Evolutionary conservation across 257 asterid genomes (phyloP), one percentile per base, ranked within the genome.

Genomic region (Nicotiana noctiflora): DNA sequence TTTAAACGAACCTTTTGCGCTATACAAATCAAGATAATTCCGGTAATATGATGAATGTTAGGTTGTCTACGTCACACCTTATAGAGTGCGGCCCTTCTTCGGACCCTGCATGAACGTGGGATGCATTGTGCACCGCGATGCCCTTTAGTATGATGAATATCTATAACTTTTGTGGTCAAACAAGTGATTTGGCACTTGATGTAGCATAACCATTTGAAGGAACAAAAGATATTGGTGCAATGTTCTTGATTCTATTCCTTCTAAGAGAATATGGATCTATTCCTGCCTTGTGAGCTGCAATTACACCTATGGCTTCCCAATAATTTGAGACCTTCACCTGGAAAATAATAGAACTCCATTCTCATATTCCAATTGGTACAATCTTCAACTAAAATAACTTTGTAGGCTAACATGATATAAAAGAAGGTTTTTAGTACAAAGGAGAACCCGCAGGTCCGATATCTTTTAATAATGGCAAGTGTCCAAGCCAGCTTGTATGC

Each of bases 241-340:
- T 88, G 86, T 88, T 91, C 51, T 85, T 88, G 63, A 93, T 82
- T 80, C 92, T 65, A 84, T 94, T 84, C 81, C 82, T 89, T 85
- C 97, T 86, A 44, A 94, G 86, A 29, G 98, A 91, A 86, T 84
- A 59, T 6, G 97, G 98, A 83, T 93, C 90, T 17, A 94, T 88
- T 81, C 98, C 98, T 8, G 97, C 98, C 82, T 90, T 94, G 81
- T 94, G 98, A 80, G 98, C 97, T 31, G 96, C 98, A 8, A 94
- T 57, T 31, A 93, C 93, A 77, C 98, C 98, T 61, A 94, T 90
- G 4, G 98, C 98, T 85, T 94, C 98, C 98, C 98, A 94, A 81
- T 94, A 93, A 79, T 94, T 94, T 37, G 98, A 87, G 62, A 91
- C 97, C 83, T 84, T 88, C 77, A 94, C 86, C 98, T 92, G 89